Evolutionary conservation across 192 early-diverging fungal genomes (phyloP), one percentile per base, ranked within the genome.

Genomic region (Coemansia sp.): DNA sequence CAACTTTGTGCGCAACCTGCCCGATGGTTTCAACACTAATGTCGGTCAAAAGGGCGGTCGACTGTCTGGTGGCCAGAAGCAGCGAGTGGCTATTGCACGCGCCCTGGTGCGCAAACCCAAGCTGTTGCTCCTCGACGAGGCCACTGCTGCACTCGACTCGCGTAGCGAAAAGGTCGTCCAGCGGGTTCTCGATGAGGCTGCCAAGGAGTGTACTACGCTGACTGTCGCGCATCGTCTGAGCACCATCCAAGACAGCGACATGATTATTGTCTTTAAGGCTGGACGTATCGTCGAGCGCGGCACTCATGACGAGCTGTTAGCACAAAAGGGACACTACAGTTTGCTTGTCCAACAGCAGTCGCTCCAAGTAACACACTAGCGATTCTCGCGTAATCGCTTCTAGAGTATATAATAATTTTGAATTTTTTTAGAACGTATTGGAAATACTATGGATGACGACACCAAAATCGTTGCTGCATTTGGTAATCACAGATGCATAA

Each of bases 31-130:
- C 73, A 88, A 94, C 58, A 96, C 95, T 9, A 71, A 78, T 22
- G 92, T 96, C 38, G 95, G 96, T 74, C 93, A 95, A 73, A 75
- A 85, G 44, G 90, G 89, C 34, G 87, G 92, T 64, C 75, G 86
- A 9, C 64, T 65, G 1, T 65, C 64, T 49, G 64, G 64, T 9
- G 64, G 44, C 47, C 44, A 65, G 31, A 97, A 97, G 76, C 94
- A 97, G 87, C 88, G 96, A 31, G 87, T 97, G 64, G 94, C 92
- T 5, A 93, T 93, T 88, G 94, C 94, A 1, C 88, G 95, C 43
- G 94, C 95, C 0, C 78, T 97, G 53, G 90, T 97, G 55, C 89
- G 94, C 61, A 89, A 93, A 61, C 94, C 95, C 43, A 89, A 90
- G 72, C 73, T 97, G 18, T 71, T 97, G 50, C 73, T 97, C 24